A percentile compares a stretch with the other conserved stretches of the same genome.
Evolutionary conservation across 2,329 filamentous ascomycete genomes (phyloP).

Genomic region (Chaetomiaceae sp.): DNA sequence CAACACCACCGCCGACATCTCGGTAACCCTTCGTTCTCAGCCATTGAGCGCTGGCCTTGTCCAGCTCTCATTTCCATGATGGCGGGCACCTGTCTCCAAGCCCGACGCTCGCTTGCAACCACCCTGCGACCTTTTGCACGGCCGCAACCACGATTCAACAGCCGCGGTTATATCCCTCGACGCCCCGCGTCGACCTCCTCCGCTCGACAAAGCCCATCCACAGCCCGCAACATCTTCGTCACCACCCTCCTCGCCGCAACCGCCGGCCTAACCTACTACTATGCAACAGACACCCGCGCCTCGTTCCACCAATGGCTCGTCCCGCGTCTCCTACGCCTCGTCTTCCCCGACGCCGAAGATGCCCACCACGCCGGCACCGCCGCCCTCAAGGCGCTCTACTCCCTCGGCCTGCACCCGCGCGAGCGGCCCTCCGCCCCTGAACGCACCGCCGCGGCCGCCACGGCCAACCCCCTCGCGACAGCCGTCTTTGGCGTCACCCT

Average conservation of each 20-base stretch:
- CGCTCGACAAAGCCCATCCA: conserved; percentile 29
- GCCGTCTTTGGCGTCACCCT: conserved; percentile 72
- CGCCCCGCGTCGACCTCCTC: conserved; percentile 24
- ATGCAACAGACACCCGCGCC: conserved; percentile 70
- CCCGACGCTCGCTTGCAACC: conserved; percentile 25
- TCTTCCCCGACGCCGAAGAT: conserved; percentile 77
- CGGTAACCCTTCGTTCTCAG: conserved; percentile 15
- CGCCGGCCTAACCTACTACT: conserved; percentile 55
- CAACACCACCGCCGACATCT: background rate
- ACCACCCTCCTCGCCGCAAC: conserved; percentile 40
- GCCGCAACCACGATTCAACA: conserved; percentile 11
- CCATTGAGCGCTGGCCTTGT: conserved; percentile 34
- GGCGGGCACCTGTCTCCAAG: conserved; percentile 31
- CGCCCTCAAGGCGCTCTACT: conserved; percentile 67
- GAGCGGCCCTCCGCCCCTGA: conserved; percentile 57
- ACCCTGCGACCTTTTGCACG: conserved; percentile 24
- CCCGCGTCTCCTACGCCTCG: conserved; percentile 59
- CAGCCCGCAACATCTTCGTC: conserved; percentile 38
- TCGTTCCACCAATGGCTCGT: conserved; percentile 65
- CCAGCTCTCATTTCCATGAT: conserved; percentile 29
- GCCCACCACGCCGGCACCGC: conserved; percentile 79
- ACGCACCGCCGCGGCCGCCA: conserved; percentile 21
- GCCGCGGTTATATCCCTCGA: conserved; percentile 15
- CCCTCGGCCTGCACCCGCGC: conserved; percentile 71
- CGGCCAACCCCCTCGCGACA: conserved; percentile 38